Base-by-base conservation (phyloP, 371 early-diverging fungal genomes). In the Apophysomyces trapeziformis region DNA sequence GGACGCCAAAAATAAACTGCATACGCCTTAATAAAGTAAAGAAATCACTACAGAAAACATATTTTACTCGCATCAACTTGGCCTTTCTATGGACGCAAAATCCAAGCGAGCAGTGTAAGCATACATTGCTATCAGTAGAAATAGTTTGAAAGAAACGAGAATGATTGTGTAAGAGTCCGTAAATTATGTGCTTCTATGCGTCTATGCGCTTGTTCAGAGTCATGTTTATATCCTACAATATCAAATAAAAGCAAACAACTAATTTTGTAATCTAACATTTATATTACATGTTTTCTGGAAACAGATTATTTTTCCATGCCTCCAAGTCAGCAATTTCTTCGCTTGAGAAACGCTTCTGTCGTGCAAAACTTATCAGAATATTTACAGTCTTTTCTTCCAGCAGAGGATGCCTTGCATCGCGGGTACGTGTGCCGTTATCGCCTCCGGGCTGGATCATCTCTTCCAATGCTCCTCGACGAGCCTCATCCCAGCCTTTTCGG, bases 331-430 rank as follows among this genome's bases (percentile, higher is more conserved):
- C 67, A 14, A 74, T 47, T 58, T 75, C 74, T 11, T 32, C 62
- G 9, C 39, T 56, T 38, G 64, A 26, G 46, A 77, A 68, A 0
- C 43, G 63, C 54, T 76, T 75, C 54, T 76, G 79, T 58, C 57
- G 67, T 50, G 79, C 79, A 72, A 82, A 82, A 59, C 76, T 69
- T 26, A 79, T 37, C 7, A 82, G 54, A 11, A 79, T 82, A 62
- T 77, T 79, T 14, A 82, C 57, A 8, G 83, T 82, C 58, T 82
- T 82, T 39, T 66, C 62, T 50, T 82, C 79, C 11, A 71, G 18
- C 1, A 58, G 26, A 14, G 67, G 67, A n/a, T 38, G 38, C 8
- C 43, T 59, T 9, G 38, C 38, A 41, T 38, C 43, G 21, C 70
- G 46, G 56, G 54, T 60, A 47, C 66, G 63, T 32, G 8, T 14